Conservation (phyloP, 257 asterid species). For the Solanum ossicruentum region DNA sequence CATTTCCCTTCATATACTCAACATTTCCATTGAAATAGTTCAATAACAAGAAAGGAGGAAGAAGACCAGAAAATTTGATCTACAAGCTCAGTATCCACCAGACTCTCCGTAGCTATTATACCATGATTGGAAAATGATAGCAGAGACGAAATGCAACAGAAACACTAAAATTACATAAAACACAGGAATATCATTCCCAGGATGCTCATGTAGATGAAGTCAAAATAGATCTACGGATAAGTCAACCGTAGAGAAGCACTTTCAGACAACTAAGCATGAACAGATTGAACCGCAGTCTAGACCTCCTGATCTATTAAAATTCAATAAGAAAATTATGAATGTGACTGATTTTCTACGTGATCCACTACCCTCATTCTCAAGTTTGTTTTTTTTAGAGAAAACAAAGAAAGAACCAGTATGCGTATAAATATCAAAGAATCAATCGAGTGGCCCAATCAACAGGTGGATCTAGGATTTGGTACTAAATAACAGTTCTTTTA, state of each 20-base stretch:
- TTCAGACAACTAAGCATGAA: background rate
- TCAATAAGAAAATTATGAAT: background rate
- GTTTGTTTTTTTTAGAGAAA: background rate
- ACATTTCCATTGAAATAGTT: background rate
- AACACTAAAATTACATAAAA: background rate
- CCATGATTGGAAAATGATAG: background rate
- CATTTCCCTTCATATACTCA: background rate
- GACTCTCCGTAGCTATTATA: background rate
- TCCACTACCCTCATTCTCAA: background rate
- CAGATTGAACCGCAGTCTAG: background rate
- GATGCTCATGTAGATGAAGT: background rate
- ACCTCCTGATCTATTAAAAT: background rate
- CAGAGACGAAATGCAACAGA: background rate
- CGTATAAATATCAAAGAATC: background rate
- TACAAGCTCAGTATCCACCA: background rate
- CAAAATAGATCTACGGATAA: background rate
- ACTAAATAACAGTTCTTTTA: background rate
- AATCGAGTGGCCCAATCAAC: background rate
- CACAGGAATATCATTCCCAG: background rate
- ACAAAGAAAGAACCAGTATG: background rate
- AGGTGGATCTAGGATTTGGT: background rate
- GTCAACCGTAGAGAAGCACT: background rate
- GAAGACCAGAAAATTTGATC: background rate
- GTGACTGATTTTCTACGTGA: background rate
- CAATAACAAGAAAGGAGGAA: background rate